These are phyloP conservation scores for Echium plantagineum DNA, from an alignment of 257 asterid species.

Conservation along the genomic window DNA sequence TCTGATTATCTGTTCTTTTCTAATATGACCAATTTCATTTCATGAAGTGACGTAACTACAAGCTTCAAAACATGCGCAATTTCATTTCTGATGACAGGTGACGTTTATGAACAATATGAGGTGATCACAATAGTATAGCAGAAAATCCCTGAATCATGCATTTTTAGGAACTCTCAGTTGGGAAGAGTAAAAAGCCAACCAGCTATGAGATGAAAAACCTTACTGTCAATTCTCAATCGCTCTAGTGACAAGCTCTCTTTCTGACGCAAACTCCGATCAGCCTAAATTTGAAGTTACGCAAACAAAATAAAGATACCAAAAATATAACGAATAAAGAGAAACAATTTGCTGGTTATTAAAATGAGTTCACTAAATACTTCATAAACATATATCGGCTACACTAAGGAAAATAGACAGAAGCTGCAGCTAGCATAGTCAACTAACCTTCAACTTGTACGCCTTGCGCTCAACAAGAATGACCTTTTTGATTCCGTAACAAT, in stretches of 20 bases:
- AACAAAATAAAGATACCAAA: not conserved
- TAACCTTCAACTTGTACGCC: slow-evolving; percentile 75
- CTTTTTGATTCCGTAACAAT: slow-evolving; percentile 73
- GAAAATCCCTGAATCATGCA: not conserved
- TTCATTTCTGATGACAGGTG: not conserved
- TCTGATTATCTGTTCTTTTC: not conserved
- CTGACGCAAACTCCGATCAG: slow-evolving; percentile 87
- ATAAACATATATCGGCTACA: not conserved
- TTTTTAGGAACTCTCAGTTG: not conserved
- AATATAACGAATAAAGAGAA: not conserved
- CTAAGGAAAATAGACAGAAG: not conserved
- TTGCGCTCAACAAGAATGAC: slow-evolving; percentile 83
- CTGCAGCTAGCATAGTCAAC: not conserved
- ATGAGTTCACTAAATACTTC: not conserved
- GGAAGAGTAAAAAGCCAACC: not conserved
- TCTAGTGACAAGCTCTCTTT: slow-evolving; percentile 55
- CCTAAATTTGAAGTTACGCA: slow-evolving; percentile 32
- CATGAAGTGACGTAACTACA: not conserved
- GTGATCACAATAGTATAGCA: not conserved
- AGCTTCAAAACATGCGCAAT: not conserved
- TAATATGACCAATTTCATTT: no score
- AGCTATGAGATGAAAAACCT: slow-evolving; percentile 18
- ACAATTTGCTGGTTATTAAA: no score
- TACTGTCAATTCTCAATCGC: slow-evolving; percentile 90
- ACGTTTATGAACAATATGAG: not conserved